Evolutionary conservation across 1,284 basidiomycete species (phyloP).

Genomic region (Malassezia obtusa): DNA sequence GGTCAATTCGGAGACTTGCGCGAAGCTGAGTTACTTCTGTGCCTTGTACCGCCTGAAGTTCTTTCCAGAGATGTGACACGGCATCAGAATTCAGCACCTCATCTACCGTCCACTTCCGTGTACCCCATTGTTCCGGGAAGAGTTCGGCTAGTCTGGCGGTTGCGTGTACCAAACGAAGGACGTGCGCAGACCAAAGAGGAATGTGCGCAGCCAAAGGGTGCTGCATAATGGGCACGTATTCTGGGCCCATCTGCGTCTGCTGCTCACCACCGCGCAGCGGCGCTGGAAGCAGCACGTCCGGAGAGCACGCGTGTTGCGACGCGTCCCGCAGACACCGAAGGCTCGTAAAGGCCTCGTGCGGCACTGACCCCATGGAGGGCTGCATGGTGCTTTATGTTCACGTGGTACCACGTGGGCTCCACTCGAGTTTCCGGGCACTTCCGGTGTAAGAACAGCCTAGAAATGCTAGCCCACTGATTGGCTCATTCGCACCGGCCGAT

Average conservation of each 20-base stretch:
- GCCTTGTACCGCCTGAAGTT: slow-evolving; percentile 2
- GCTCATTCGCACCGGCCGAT: slow-evolving; percentile 7
- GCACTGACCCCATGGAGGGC: not conserved
- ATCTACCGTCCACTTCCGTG: not conserved
- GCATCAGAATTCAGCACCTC: not conserved
- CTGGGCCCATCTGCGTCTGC: not conserved
- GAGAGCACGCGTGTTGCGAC: not conserved
- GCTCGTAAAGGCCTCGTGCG: slow-evolving; percentile 11
- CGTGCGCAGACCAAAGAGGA: slow-evolving; percentile 10
- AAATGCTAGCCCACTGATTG: slow-evolving; percentile 15
- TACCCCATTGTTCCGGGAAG: slow-evolving; percentile 6
- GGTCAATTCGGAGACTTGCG: slow-evolving; percentile 8
- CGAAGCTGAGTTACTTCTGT: not conserved
- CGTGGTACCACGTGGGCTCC: slow-evolving; percentile 3
- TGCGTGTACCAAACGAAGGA: slow-evolving; percentile 6
- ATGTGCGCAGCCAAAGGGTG: slow-evolving; percentile 16
- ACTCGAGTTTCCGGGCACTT: slow-evolving; percentile 9
- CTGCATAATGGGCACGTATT: not conserved
- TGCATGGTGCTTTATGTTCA: not conserved
- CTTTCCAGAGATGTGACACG: not conserved
- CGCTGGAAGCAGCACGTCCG: not conserved
- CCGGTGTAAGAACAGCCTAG: slow-evolving; percentile 3
- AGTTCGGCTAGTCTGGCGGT: not conserved
- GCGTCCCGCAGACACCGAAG: slow-evolving; percentile 12
- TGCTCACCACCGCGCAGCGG: not conserved